Evolutionary conservation across 2,329 filamentous ascomycete genomes (phyloP).

Genomic region (Botrytis deweyae): DNA sequence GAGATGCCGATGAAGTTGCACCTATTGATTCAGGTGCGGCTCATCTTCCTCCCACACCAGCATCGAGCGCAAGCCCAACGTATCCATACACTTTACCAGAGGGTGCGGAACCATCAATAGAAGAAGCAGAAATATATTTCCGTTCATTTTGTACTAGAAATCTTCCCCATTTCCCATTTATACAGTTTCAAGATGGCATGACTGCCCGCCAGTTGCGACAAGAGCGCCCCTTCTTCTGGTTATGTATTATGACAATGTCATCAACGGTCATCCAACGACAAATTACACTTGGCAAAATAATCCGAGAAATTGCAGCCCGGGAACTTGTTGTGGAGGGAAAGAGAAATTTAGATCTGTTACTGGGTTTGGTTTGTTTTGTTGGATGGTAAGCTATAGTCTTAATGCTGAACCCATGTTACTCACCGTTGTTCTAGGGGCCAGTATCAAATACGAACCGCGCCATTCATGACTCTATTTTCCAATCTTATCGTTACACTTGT

Average conservation of each 20-base stretch:
- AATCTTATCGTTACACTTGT: slow-evolving; percentile 8
- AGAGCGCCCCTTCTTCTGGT: slow-evolving; percentile 50
- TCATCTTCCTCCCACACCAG: slow-evolving; percentile 4
- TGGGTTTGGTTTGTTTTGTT: slow-evolving; percentile 9
- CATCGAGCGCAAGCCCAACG: neutral
- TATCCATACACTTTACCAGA: slow-evolving; percentile 7
- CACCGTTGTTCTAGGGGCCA: neutral
- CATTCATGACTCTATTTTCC: slow-evolving; percentile 7
- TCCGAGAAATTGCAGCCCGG: slow-evolving; percentile 47
- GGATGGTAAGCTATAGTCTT: slow-evolving; percentile 1
- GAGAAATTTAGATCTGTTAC: slow-evolving; percentile 41
- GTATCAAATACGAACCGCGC: slow-evolving; percentile 5
- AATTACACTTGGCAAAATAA: slow-evolving; percentile 42
- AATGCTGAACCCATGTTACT: neutral
- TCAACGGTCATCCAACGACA: slow-evolving; percentile 46
- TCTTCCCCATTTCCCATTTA: slow-evolving; percentile 48
- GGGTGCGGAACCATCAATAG: slow-evolving; percentile 28
- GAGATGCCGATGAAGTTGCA: neutral
- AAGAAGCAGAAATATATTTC: slow-evolving; percentile 45
- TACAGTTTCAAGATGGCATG: slow-evolving; percentile 43
- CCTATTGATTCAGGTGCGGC: neutral
- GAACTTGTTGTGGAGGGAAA: slow-evolving; percentile 50
- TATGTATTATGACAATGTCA: slow-evolving; percentile 50
- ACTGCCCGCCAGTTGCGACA: slow-evolving; percentile 43
- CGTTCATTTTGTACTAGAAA: slow-evolving; percentile 45